Base-by-base conservation (phyloP, 805 yeast genomes). In the Cyberlindnera saturnus region DNA sequence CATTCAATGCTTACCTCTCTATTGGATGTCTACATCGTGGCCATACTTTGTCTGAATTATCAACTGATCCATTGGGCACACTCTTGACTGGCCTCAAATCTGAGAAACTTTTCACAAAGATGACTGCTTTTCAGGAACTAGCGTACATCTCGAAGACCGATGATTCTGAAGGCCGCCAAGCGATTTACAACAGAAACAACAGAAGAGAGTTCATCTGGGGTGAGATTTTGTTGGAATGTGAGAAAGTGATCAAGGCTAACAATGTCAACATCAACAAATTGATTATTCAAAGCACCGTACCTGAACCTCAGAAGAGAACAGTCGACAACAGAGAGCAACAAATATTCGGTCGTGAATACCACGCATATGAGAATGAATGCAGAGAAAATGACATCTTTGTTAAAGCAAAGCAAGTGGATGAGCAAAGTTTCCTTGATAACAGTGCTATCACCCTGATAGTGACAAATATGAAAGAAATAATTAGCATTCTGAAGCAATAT, bases 91-190 rank as follows among this genome's bases (percentile, higher is more conserved):
- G 91, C 0, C 67, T 85, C 47, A 71, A 73, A 40, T 80, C 81
- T 31, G 59, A 62, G 28, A 70, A 69, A 40, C 69, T 66, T 10
- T 67, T 77, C 42, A 74, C 75, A 1, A 73, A 79, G 46, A 57
- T 79, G 45, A 79, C 88, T 1, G 89, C 91, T 3, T 83, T 78
- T 63, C 91, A 85, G 62, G 93, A 85, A 56, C 65, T 84, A 42
- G 83, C 86, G 1, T 81, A 74, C 52, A 66, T 84, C 38, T 66
- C 89, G 7, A 74, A 79, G 1, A 63, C 77, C 3, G 57, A 67
- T 1, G 72, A 74, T 46, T 49, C 62, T 3, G 70, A 74, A 39
- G 64, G 74, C 41, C 70, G 90, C 57, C 50, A 59, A 26, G 67
- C 78, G 4, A 73, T 84, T 23, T 84, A 79, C 57, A 70, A 70